Evolutionary conservation across 768 basidiomycete genomes (phyloP), one percentile per base, ranked within the genome.

Genomic region (Tricholoma sp.): DNA sequence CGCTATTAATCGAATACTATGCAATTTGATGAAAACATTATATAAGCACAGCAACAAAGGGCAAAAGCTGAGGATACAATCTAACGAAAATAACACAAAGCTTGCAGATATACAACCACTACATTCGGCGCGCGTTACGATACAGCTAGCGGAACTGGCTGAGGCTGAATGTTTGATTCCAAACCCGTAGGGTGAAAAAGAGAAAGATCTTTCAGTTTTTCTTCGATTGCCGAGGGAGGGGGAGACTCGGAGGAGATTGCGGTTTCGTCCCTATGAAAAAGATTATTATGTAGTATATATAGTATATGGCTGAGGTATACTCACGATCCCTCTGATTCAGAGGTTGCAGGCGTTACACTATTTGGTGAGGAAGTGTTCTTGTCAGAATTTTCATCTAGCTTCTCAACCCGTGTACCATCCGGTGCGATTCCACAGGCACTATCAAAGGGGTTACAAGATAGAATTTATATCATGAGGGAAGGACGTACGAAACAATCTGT

Each of bases 401-500:
- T 67, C 32, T 65, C 65, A 16, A 74, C 59, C 6, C 84, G 73
- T 0, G 82, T 79, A 10, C 84, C 84, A 31, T 85, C 84, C 18
- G 78, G 67, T 10, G 80, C 76, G 34, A 85, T 78, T 12, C 79
- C 78, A 65, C 83, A 85, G 34, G 80, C 77, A 4, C 83, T 85
- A 55, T 45, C 11, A 16, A 53, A 32, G 39, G 39, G 3, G 52
- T 56, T 14, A 18, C 9, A 10, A 50, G 27, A 47, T 9, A 12
- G 29, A 18, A 31, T 7, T 0, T 29, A 5, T 31, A 12, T 0
- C 12, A 24, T 10, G 34, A 54, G 9, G 57, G 37, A 37, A 16
- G 24, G 32, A 74, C 80, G 59, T 72, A 90, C 88, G 79, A 72
- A 41, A 89, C 77, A 22, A 94, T 77, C 63, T 88, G 86, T 58